Conservation (phyloP, 2,329 filamentous ascomycete species). For the Alternaria sp. region DNA sequence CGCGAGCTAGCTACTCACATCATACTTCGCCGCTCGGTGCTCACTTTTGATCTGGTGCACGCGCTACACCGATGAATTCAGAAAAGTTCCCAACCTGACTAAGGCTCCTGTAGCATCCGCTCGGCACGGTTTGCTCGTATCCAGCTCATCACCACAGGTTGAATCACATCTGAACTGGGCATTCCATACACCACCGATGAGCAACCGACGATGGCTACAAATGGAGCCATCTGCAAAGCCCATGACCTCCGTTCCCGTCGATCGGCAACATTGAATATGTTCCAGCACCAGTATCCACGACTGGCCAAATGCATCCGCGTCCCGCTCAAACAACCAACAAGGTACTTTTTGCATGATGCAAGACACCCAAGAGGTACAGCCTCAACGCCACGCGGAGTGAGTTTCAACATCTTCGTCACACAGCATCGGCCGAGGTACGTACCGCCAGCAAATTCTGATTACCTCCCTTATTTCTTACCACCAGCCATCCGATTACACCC, state of each 20-base stretch:
- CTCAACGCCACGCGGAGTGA: neutral
- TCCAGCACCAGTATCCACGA: neutral
- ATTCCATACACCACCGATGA: neutral
- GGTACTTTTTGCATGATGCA: neutral
- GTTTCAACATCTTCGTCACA: neutral
- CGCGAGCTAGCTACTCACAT: slow-evolving; percentile 9
- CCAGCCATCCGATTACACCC: neutral
- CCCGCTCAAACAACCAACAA: neutral
- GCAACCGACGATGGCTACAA: neutral
- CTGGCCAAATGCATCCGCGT: neutral
- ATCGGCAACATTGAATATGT: neutral
- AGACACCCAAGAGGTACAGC: neutral
- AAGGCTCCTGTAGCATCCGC: neutral
- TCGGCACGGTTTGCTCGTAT: neutral
- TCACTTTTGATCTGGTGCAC: neutral
- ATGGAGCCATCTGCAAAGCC: neutral
- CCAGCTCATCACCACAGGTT: neutral
- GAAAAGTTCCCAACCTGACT: neutral
- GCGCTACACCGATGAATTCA: neutral
- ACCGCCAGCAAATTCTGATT: neutral
- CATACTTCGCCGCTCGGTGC: slow-evolving; percentile 3
- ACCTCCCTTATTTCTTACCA: neutral
- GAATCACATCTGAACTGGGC: neutral
- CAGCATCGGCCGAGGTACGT: neutral
- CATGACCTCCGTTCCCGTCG: neutral